Percentiles rank a stretch among this genome's conserved stretches.
phyloP scores from a whole-genome alignment of 225 moss, liverwort and hornwort species.

The Neckera pumila region DNA sequence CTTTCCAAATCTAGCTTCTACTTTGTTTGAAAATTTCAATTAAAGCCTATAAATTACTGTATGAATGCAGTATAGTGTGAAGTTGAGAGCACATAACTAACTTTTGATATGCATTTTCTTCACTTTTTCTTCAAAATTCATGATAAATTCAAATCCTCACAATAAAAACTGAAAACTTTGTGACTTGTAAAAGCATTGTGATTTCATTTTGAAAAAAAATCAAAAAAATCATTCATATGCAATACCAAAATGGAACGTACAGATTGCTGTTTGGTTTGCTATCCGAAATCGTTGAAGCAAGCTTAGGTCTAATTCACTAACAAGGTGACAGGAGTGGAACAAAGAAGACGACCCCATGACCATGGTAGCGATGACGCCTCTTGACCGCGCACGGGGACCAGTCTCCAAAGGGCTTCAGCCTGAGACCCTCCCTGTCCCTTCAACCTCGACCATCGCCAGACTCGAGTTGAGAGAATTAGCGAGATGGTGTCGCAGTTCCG shows the following conservation, averaged over 20 bases:
- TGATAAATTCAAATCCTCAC: not conserved
- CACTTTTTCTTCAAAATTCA: not conserved
- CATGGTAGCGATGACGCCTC: not conserved
- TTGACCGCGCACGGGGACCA: not conserved
- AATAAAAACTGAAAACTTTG: not conserved
- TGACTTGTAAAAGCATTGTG: too few relatives aligned
- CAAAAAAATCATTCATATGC: not conserved
- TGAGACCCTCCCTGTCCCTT: not conserved
- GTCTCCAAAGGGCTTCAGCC: not conserved
- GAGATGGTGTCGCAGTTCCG: not conserved
- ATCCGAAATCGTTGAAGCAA: too few relatives aligned
- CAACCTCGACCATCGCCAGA: not conserved
- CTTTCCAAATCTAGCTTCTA: too few relatives aligned
- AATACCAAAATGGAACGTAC: not conserved
- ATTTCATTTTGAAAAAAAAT: not conserved
- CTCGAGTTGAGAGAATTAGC: not conserved
- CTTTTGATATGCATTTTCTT: too few relatives aligned
- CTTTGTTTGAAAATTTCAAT: not conserved
- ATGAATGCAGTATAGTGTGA: fast-evolving
- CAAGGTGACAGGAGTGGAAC: not conserved
- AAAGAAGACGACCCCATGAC: not conserved
- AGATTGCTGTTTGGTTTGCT: not conserved
- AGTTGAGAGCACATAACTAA: not conserved
- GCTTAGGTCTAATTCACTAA: too few relatives aligned
- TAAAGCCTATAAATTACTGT: too few relatives aligned